Evolutionary conservation across 352 stramenopile species (phyloP), one percentile per base, ranked within the genome.

Genomic region (Pythium aristosporum): DNA sequence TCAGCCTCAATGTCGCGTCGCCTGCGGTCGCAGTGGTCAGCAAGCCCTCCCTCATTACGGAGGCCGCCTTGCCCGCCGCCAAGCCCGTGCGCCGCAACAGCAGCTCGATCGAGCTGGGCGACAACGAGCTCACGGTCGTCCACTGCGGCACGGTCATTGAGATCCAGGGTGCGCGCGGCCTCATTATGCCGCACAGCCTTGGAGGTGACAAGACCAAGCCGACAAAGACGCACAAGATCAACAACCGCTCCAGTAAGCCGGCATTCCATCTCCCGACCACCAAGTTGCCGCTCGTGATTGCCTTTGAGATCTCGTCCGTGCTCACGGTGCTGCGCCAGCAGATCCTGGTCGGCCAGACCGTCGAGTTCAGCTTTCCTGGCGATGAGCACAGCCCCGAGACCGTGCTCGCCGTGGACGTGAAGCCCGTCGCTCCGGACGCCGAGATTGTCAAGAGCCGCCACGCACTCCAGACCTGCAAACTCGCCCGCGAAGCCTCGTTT

Each of bases 111-210:
- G 75, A 87, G 57, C 53, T 76, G 18, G 68, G 68, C 51, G 82
- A 74, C 66, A 85, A 72, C 61, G 85, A 80, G 62, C 66, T 91
- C n/a, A 74, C 82, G 20, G 79, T 89, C 48, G 67, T 89, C 50
- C 79, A 91, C 73, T 91, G 80, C 49, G 82, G 82, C 47, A 91
- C 82, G 23, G 74, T 91, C 42, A 91, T 91, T 67, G 80, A 91
- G 60, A 80, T 91, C 36, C 78, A 91, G 64, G 82, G 82, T 37
- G 79, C 79, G 39, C 82, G 85, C 34, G 82, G 82, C 32, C 86
- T 89, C 63, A 85, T 91, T 68, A 91, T 91, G 63, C 82, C 80
- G 59, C 82, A 91, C 73, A 77, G 83, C 56, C 53, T 88, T 50
- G 25, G 25, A 30, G 73, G 62, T n/a, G 63, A 76, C 36, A 57